A percentile compares a stretch with the other conserved stretches of the same genome.
Conservation (phyloP, 169 alveolate species). For the Eimeria acervulina region DNA sequence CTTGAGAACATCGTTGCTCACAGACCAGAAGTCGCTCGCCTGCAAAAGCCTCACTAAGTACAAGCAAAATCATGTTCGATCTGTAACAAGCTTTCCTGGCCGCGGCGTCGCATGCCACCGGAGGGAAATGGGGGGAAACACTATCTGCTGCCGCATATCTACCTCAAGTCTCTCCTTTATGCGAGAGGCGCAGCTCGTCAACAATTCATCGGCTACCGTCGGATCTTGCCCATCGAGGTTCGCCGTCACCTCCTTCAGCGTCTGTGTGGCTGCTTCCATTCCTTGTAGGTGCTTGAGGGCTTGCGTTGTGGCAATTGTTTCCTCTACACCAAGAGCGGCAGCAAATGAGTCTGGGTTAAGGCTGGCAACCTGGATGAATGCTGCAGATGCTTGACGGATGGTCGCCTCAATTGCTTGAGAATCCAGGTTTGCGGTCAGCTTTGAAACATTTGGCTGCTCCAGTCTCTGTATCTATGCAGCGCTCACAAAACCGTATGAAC, state of each 20-base stretch:
- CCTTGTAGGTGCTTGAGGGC: constrained; percentile 47
- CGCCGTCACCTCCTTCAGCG: not conserved
- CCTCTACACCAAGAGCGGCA: constrained; percentile 62
- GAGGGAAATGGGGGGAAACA: not conserved
- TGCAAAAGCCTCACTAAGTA: not conserved
- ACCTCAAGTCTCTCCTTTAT: constrained; percentile 51
- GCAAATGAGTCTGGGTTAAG: constrained; percentile 51
- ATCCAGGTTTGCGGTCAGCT: not conserved
- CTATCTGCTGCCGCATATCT: not conserved
- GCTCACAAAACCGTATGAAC: not conserved
- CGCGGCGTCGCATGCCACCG: not conserved
- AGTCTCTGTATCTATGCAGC: not conserved
- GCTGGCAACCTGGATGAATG: constrained; percentile 8
- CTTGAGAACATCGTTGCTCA: constrained; percentile 42
- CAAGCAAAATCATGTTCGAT: not conserved
- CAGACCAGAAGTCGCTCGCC: constrained; percentile 40
- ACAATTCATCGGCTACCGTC: not conserved
- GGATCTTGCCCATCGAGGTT: not conserved
- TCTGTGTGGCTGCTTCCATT: constrained; percentile 61
- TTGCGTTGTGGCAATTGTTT: constrained; percentile 48
- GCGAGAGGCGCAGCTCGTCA: constrained; percentile 10
- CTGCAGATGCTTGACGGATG: constrained; percentile 26
- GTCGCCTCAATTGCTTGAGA: constrained; percentile 5
- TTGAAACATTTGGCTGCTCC: not conserved
- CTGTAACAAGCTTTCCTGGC: not conserved